Percentiles rank a stretch among this genome's conserved stretches.
Evolutionary conservation across 352 stramenopile species (phyloP).

Genomic region (Phytophthora aleatoria): DNA sequence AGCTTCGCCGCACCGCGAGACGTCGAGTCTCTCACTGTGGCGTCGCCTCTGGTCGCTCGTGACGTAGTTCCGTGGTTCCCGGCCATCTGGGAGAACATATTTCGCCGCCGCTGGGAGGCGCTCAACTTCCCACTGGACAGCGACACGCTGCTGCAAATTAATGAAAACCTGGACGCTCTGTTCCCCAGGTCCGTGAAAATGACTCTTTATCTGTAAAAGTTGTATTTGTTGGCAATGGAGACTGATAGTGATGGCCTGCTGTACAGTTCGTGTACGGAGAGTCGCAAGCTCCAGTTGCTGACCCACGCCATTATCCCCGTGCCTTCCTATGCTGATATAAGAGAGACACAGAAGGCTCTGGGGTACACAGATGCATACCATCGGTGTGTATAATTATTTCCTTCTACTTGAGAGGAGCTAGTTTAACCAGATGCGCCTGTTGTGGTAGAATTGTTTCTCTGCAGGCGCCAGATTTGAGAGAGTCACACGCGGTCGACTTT

Average conservation of each 20-base stretch:
- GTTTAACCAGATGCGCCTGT: not conserved
- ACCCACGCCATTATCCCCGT: slow-evolving; percentile 67
- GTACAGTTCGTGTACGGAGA: slow-evolving; percentile 51
- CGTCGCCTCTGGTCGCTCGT: slow-evolving; percentile 44
- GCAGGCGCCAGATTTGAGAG: slow-evolving; percentile 11
- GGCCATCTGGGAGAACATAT: slow-evolving; percentile 63
- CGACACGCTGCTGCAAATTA: slow-evolving; percentile 38
- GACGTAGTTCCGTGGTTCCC: slow-evolving; percentile 59
- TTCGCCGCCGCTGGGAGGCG: slow-evolving; percentile 57
- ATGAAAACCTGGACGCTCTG: slow-evolving; percentile 40
- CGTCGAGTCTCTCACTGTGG: slow-evolving; percentile 61
- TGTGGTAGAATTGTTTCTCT: slow-evolving; percentile 44
- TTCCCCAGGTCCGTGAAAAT: slow-evolving; percentile 48
- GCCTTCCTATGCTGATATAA: slow-evolving; percentile 64
- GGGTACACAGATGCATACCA: slow-evolving; percentile 52
- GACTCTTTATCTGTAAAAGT: too few species aligned
- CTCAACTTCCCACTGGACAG: slow-evolving; percentile 62
- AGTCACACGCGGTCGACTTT: slow-evolving; percentile 49
- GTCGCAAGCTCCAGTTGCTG: slow-evolving; percentile 75
- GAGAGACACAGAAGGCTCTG: slow-evolving; percentile 44
- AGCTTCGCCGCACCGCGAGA: slow-evolving; percentile 48
- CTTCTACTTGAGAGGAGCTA: not conserved
- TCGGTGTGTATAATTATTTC: slow-evolving; percentile 37
- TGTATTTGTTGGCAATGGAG: not conserved
- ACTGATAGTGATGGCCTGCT: slow-evolving; percentile 3